A percentile compares a stretch with the other conserved stretches of the same genome.
phyloP scores from a whole-genome alignment of 345 rosid genomes.

The Aethionema arabicum region DNA sequence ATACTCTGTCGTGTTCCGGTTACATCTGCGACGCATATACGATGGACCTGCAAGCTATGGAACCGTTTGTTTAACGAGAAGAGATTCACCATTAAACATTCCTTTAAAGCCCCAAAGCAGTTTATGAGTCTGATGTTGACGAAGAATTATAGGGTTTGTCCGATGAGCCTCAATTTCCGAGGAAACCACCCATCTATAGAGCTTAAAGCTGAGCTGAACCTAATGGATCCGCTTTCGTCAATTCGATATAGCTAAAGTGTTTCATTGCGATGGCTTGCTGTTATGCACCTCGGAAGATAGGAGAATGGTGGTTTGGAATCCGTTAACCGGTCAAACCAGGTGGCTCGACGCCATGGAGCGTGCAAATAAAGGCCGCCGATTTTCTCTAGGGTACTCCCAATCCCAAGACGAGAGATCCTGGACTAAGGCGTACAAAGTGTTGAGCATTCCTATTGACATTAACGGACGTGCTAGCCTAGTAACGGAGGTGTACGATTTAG shows the following conservation, averaged over 20 bases:
- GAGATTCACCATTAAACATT: too few species aligned
- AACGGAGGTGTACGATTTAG: too few species aligned
- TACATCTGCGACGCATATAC: too few species aligned
- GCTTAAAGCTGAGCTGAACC: background rate
- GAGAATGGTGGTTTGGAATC: slow-evolving; percentile 5
- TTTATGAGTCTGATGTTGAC: too few species aligned
- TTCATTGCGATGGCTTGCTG: slow-evolving; percentile 14
- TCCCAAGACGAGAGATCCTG: background rate
- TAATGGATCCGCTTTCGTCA: background rate
- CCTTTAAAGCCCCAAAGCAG: too few species aligned
- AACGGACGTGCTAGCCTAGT: too few species aligned
- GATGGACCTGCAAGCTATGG: too few species aligned
- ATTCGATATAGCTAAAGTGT: background rate
- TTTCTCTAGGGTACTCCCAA: slow-evolving; percentile 1
- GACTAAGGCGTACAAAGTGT: slow-evolving; percentile 1
- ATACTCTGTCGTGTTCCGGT: too few species aligned
- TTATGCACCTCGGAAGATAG: background rate
- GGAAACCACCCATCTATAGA: too few species aligned
- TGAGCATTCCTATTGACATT: background rate
- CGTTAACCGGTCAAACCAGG: slow-evolving; percentile 5
- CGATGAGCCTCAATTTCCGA: background rate
- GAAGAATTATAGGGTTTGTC: background rate
- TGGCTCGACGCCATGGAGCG: too few species aligned
- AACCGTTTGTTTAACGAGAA: too few species aligned
- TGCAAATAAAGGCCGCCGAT: too few species aligned